Evolutionary conservation across 805 yeast genomes (phyloP).

Genomic region (Wickerhamiella occidentalis): DNA sequence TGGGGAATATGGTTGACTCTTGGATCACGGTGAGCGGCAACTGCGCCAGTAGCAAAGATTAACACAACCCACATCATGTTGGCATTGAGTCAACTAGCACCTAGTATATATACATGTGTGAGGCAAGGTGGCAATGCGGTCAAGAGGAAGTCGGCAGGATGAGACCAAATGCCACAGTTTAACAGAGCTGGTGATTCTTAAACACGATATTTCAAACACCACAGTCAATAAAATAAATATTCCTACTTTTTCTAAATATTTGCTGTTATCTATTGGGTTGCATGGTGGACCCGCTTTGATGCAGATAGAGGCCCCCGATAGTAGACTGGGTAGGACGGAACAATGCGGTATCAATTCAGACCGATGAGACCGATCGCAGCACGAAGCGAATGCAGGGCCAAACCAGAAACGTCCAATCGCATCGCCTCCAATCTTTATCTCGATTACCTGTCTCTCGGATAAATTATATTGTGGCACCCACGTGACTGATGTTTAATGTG

Average conservation of each 20-base stretch:
- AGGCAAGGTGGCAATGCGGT: background rate
- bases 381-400: background rate
- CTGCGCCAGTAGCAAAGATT: slow-evolving; percentile 1
- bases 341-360: background rate
- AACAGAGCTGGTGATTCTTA: too few species aligned
- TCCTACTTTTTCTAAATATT: too few species aligned
- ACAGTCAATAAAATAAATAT: too few species aligned
- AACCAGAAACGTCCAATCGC: background rate
- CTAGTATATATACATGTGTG: background rate
- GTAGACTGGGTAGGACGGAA: background rate
- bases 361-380: background rate
- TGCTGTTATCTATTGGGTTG: too few species aligned
- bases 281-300: background rate
- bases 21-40: slow-evolving; percentile 1
- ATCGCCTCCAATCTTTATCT: too few species aligned
- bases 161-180: background rate
- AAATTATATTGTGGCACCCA: background rate
- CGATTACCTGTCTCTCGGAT: too few species aligned
- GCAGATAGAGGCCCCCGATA: background rate
- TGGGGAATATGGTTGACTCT: background rate
- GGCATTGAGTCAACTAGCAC: background rate
- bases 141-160: background rate
- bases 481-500: background rate
- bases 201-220: too few species aligned
- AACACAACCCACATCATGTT: background rate